Percentiles rank a stretch among this genome's conserved stretches.
Evolutionary conservation across 305 asterid species (phyloP).

Genomic region (Solanum hybrid): DNA sequence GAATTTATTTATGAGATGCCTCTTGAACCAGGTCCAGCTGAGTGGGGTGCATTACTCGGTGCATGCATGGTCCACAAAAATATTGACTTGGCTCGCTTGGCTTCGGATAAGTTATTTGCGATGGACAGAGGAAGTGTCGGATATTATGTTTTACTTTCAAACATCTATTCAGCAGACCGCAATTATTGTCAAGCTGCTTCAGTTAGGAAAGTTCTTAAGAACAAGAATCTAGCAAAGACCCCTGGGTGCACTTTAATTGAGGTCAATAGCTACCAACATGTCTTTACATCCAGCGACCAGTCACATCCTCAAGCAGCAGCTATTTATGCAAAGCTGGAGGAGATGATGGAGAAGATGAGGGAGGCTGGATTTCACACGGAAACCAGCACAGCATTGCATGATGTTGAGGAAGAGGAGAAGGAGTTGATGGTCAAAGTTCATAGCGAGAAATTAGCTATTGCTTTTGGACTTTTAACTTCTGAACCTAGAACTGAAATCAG

Average conservation of each 20-base stretch:
- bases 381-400: slow-evolving; percentile 58
- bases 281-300: slow-evolving; percentile 54
- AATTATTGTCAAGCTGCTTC: slow-evolving; percentile 67
- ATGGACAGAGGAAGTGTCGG: slow-evolving; percentile 68
- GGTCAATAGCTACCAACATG: slow-evolving; percentile 57
- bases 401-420: slow-evolving; percentile 89
- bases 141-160: slow-evolving; percentile 64
- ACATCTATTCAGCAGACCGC: slow-evolving; percentile 47
- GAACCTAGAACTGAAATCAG: slow-evolving; percentile 57
- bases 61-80: slow-evolving; percentile 83
- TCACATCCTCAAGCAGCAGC: slow-evolving; percentile 46
- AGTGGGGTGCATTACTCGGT: slow-evolving; percentile 75
- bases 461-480: slow-evolving; percentile 55
- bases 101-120: slow-evolving; percentile 52
- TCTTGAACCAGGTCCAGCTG: slow-evolving; percentile 55
- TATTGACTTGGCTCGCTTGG: slow-evolving; percentile 44
- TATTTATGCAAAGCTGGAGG: slow-evolving; percentile 46
- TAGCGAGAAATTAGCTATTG: slow-evolving; percentile 83
- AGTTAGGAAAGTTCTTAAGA: slow-evolving; percentile 48
- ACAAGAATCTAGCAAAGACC: slow-evolving; percentile 40
- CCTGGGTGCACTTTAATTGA: slow-evolving; percentile 83
- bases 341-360: slow-evolving; percentile 58
- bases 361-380: slow-evolving; percentile 64
- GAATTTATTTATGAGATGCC: slow-evolving; percentile 58
- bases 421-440: slow-evolving; percentile 73